Evolutionary conservation across 2,329 filamentous ascomycete genomes (phyloP), one percentile per base, ranked within the genome.

Genomic region (Pseudogymnoascus sp.): DNA sequence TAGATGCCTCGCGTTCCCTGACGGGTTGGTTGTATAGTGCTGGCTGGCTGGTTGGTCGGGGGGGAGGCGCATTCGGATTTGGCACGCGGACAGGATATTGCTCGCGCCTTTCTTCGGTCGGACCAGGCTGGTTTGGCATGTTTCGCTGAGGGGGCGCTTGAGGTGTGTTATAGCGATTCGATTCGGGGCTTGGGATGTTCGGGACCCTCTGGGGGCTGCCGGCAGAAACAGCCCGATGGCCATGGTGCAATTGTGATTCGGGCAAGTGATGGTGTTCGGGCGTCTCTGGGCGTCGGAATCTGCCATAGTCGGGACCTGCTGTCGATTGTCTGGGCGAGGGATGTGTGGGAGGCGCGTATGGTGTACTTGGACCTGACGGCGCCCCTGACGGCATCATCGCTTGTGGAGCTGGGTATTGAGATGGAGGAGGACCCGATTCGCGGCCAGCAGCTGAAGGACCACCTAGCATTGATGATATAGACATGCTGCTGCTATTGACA

Each of bases 381-480:
- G 72, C 66, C 25, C 70, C 72, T 36, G 73, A 70, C 44, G 74
- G 66, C 62, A 67, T 63, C 23, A 68, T 71, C 3, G 66, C 68
- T 21, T 76, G 72, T 42, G 77, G 75, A 62, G 81, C 80, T 65
- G 78, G 78, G 67, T 81, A 78, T 64, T 83, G 78, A 60, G 79
- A 75, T 61, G 73, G 74, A 61, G 75, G 73, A 66, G 72, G 74
- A 70, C 73, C 75, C 70, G 78, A 78, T 74, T 80, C 79, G 72
- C 75, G 74, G 42, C 75, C 69, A 63, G 76, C 76, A 60, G 81
- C 75, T 56, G 79, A 70, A 68, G 82, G 80, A 11, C 78, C 79
- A 64, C 86, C 87, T 65, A 90, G 81, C 75, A 90, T 84, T 50
- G 87, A 87, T n/a, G 86, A 88, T 74, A 90, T 89, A 56, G 87